Evolutionary conservation across 306 rosid genomes (phyloP), one percentile per base, ranked within the genome.

Genomic region (Quercus ilex): DNA sequence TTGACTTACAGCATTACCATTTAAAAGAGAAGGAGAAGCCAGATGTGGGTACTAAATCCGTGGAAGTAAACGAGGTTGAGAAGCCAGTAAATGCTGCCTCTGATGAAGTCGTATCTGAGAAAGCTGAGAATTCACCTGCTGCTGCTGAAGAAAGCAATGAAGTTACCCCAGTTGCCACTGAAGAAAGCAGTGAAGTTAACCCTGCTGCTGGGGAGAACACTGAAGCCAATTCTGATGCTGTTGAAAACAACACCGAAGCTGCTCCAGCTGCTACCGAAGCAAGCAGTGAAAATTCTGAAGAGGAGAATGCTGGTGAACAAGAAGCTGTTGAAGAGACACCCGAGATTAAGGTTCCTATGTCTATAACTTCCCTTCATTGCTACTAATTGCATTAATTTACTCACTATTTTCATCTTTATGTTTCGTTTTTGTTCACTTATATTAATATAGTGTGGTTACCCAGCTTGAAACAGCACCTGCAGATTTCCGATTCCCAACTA

Each of bases 391-490:
- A 21, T 74, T 25, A 49, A 62, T 31, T 25, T 62, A 53, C 46
- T 41, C 51, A 55, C 41, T 75, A 35, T 78, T 35, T 21, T 19
- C 38, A 25, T 79, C 53, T 49, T 20, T 74, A 3, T 30, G 13
- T 43, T 49, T 71, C 31, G 8, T 31, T 20, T 53, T 30, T 76
- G 74, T 64, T 86, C 56, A 75, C 57, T 53, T 67, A 51, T 62
- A 55, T 57, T 53, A 56, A 51, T 62, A 55, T 53, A 49, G 76
- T 77, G 15, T 74, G 83, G 64, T 4, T 90, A 78, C 87, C 79
- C 90, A 95, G 99, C 93, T 95, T 74, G 97, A 93, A 80, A 93
- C 99, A 19, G 99, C 98, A 26, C 99, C 99, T 6, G 96, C 74
- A 23, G 99, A 95, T 84, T 95, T 93, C 81, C 98, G 99, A 38